Percentiles rank a stretch among this genome's conserved stretches.
These are phyloP conservation scores for Barnettozyma populi DNA, from an alignment of 805 yeast species.

Conservation along the genomic window DNA sequence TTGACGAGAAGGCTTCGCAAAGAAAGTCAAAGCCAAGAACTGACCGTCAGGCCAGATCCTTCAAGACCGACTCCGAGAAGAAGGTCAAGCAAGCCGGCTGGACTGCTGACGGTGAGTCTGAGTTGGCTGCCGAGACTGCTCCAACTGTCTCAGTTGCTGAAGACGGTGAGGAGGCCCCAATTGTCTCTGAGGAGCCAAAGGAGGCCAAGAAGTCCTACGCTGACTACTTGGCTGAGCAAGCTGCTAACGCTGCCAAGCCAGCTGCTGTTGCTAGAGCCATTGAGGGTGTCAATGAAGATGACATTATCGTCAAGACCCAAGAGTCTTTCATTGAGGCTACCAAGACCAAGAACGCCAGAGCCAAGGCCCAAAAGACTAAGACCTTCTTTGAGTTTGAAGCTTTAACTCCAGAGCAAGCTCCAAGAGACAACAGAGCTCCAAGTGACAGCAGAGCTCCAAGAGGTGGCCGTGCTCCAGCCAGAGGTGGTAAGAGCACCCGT, in stretches of 20 bases:
- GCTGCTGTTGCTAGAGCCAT: slow-evolving; percentile 31
- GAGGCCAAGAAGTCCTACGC: slow-evolving; percentile 67
- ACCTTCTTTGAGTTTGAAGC: slow-evolving; percentile 65
- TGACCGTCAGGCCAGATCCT: slow-evolving; percentile 86
- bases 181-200: slow-evolving; percentile 40
- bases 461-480: slow-evolving; percentile 16
- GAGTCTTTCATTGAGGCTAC: slow-evolving; percentile 57
- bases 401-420: slow-evolving; percentile 41
- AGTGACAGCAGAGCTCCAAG: slow-evolving; percentile 33
- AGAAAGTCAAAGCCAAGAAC: slow-evolving; percentile 43
- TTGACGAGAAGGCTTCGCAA: slow-evolving; percentile 52
- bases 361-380: slow-evolving; percentile 81
- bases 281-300: slow-evolving; percentile 39
- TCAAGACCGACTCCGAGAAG: slow-evolving; percentile 81
- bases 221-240: slow-evolving; percentile 73
- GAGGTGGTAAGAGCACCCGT: slow-evolving; percentile 2
- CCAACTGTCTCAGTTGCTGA: slow-evolving; percentile 63
- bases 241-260: slow-evolving; percentile 54
- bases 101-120: slow-evolving; percentile 74
- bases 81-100: slow-evolving; percentile 73
- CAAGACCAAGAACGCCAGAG: slow-evolving; percentile 59
- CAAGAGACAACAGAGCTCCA: slow-evolving; percentile 27
- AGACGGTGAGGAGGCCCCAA: slow-evolving; percentile 45
- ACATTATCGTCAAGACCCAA: slow-evolving; percentile 59
- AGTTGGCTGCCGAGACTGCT: slow-evolving; percentile 63